Conservation (phyloP, 208 protist species). For the Leishmania martiniquensis region DNA sequence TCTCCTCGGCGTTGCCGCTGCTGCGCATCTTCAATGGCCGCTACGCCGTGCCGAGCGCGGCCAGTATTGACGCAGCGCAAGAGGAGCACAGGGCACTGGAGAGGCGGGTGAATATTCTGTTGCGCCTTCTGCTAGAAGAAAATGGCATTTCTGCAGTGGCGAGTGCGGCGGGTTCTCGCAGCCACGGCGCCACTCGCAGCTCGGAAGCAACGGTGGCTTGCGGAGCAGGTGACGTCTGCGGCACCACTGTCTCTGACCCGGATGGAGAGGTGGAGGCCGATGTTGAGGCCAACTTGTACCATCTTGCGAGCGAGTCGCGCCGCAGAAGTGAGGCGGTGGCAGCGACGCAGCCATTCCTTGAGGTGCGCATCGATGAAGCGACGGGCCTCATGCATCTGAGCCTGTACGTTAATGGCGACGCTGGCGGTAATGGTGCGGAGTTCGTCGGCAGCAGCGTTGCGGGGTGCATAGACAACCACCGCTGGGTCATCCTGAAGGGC, state of each 20-base stretch:
- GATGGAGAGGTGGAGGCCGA: slow-evolving; percentile 8
- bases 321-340: slow-evolving; percentile 19
- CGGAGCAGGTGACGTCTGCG: neutral
- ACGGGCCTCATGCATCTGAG: slow-evolving; percentile 41
- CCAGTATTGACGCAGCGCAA: slow-evolving; percentile 16
- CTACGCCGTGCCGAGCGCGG: slow-evolving; percentile 28
- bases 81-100: slow-evolving; percentile 1
- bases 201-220: neutral
- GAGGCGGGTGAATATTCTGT: slow-evolving; percentile 5
- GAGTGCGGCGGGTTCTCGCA: neutral
- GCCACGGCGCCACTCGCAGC: neutral
- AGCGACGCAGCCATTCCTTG: slow-evolving; percentile 30
- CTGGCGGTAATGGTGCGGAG: slow-evolving; percentile 27
- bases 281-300: slow-evolving; percentile 9
- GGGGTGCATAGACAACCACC: slow-evolving; percentile 51
- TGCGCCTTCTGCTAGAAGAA: slow-evolving; percentile 26
- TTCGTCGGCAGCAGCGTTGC: slow-evolving; percentile 37
- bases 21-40: slow-evolving; percentile 25
- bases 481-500: slow-evolving; percentile 48
- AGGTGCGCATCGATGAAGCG: slow-evolving; percentile 36
- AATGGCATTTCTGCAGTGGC: neutral
- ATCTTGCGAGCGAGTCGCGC: slow-evolving; percentile 3
- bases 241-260: neutral
- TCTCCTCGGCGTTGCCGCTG: neutral
- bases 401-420: slow-evolving; percentile 41